A percentile compares a stretch with the other conserved stretches of the same genome.
Evolutionary conservation across 2,329 filamentous ascomycete genomes (phyloP).

Genomic region (Emergomyces orientalis): DNA sequence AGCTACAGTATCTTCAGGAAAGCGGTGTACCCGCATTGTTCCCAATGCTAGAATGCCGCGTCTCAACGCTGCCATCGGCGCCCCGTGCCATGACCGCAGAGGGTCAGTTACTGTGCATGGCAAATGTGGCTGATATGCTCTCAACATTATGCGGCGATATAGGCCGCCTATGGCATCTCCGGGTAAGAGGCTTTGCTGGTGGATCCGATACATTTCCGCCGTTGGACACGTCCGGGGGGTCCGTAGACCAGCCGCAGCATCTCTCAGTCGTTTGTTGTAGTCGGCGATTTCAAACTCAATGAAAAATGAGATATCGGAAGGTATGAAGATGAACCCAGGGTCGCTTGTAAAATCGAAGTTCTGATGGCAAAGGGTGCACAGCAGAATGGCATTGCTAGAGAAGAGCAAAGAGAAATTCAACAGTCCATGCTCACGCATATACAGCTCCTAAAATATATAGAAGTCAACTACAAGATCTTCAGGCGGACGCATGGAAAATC

Average conservation of each 20-base stretch:
- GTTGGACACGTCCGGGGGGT: background rate
- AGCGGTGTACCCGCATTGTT: background rate
- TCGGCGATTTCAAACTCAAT: background rate
- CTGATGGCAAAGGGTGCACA: no score
- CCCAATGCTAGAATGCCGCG: background rate
- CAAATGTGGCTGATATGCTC: background rate
- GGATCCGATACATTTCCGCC: background rate
- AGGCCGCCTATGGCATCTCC: background rate
- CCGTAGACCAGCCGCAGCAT: background rate
- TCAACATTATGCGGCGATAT: background rate
- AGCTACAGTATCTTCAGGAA: slow-evolving; percentile 1
- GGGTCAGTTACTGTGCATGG: background rate
- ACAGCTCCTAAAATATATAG: no score
- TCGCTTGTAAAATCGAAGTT: no score
- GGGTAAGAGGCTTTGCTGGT: background rate
- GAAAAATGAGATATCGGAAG: background rate
- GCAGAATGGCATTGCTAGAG: no score
- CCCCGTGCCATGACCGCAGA: background rate
- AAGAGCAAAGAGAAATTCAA: no score
- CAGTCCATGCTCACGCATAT: no score
- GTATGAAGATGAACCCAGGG: background rate
- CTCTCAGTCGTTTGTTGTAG: background rate
- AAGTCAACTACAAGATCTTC: no score
- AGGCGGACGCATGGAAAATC: no score
- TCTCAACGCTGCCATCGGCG: background rate